These are phyloP conservation scores for Dipodascopsis uninucleata DNA, from an alignment of 805 yeast species.

Conservation along the genomic window DNA sequence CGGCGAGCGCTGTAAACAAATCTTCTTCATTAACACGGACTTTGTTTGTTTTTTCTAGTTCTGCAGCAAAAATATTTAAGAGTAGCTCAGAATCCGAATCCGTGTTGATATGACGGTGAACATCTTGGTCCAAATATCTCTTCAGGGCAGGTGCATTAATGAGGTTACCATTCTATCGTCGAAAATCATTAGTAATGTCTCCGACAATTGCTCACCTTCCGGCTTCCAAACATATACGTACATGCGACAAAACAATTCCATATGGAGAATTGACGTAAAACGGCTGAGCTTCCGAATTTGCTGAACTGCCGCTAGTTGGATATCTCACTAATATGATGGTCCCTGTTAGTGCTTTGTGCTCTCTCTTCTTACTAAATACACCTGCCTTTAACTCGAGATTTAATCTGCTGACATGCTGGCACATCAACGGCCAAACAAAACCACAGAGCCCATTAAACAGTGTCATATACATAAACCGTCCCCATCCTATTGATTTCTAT, in stretches of 20 bases:
- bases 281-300: conserved; percentile 97
- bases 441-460: too few species aligned
- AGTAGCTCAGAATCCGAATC: conserved; percentile 93
- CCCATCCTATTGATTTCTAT: too few species aligned
- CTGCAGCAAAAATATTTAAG: conserved; percentile 86
- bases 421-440: too few species aligned
- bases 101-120: conserved; percentile 95
- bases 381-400: too few species aligned
- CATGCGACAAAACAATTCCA: conserved; percentile 81
- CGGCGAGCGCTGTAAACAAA: conserved; percentile 74
- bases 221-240: conserved; percentile 7
- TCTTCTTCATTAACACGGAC: conserved; percentile 89
- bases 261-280: conserved; percentile 96
- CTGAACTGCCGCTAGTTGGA: conserved; percentile 95
- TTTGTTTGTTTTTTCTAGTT: conserved; percentile 85
- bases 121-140: conserved; percentile 81
- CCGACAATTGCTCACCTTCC: too few species aligned
- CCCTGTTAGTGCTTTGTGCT: too few species aligned
- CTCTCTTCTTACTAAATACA: too few species aligned
- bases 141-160: conserved; percentile 79
- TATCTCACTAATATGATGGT: conserved; percentile 53
- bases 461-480: too few species aligned
- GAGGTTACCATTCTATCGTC: conserved; percentile 65
- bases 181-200: neutral
- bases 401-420: too few species aligned